Percentiles rank a stretch among this genome's conserved stretches.
These are phyloP conservation scores for Thielaviopsis ethacetica DNA, from an alignment of 2,329 filamentous ascomycete species.

Conservation along the genomic window DNA sequence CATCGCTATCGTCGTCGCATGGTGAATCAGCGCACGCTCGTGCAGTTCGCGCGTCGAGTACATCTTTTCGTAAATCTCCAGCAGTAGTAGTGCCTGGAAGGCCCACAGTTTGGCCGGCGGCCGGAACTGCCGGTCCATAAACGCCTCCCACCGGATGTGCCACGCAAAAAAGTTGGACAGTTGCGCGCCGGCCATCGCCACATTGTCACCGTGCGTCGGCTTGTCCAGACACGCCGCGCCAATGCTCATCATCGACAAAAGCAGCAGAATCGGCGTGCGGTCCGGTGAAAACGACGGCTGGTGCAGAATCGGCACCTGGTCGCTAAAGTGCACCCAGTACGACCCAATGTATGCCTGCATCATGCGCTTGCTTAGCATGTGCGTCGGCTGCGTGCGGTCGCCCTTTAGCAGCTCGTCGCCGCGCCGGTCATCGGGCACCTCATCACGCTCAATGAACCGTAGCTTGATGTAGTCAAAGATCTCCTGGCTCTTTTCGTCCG, in stretches of 20 bases:
- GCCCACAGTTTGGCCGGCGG: conserved; percentile 92
- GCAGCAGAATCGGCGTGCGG: conserved; percentile 65
- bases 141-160: conserved; percentile 91
- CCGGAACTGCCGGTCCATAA: conserved; percentile 76
- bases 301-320: conserved; percentile 86
- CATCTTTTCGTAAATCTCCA: conserved; percentile 97
- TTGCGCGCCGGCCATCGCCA: conserved; percentile 62
- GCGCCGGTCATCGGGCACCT: conserved; percentile 26
- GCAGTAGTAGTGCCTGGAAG: conserved; percentile 74
- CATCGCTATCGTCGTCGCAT: conserved; percentile 84
- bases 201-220: conserved; percentile 52
- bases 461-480: conserved; percentile 67
- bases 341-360: conserved; percentile 90
- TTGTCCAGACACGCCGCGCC: conserved; percentile 82
- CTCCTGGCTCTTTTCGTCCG: conserved; percentile 73
- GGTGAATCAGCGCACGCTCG: conserved; percentile 89
- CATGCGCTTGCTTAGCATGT: conserved; percentile 73
- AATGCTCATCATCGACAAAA: conserved; percentile 82
- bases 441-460: conserved; percentile 64
- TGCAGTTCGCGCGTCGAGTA: conserved; percentile 84
- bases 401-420: conserved; percentile 40
- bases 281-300: conserved; percentile 86
- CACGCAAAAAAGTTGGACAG: conserved; percentile 81
- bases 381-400: conserved; percentile 47
- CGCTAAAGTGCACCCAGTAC: conserved; percentile 90